These are phyloP conservation scores for Peniophora sp. DNA, from an alignment of 1,284 basidiomycete species.

Conservation along the genomic window DNA sequence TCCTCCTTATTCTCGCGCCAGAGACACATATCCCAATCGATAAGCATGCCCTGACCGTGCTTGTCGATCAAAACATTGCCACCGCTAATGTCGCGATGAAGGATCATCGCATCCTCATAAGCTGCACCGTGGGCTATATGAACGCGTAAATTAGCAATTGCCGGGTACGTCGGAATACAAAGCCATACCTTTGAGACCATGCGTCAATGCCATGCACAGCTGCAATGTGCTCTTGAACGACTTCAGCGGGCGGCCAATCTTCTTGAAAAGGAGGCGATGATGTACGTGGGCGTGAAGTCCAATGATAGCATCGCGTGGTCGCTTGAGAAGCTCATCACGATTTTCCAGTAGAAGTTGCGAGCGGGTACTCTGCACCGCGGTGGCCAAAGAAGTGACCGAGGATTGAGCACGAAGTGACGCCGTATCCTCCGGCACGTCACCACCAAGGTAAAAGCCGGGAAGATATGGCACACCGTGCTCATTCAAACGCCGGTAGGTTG, in stretches of 20 bases:
- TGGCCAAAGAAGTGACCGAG: background rate
- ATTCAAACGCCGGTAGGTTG: background rate
- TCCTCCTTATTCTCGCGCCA: background rate
- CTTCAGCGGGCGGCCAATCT: background rate
- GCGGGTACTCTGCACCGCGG: background rate
- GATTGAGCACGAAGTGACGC: background rate
- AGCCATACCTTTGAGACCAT: background rate
- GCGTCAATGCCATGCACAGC: background rate
- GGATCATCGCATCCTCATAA: background rate
- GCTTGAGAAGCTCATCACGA: background rate
- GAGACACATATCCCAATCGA: slow-evolving; percentile 1
- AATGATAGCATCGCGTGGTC: no score
- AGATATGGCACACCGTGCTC: background rate
- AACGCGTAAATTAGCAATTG: background rate
- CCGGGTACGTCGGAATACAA: background rate
- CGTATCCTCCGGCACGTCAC: background rate
- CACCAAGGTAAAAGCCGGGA: background rate
- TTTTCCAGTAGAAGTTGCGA: background rate
- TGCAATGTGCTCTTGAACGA: background rate
- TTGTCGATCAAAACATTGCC: background rate
- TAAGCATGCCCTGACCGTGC: background rate
- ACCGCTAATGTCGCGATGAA: slow-evolving; percentile 1
- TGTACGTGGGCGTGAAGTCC: background rate
- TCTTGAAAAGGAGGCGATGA: background rate
- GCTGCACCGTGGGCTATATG: background rate